These are phyloP conservation scores for Blastobotrys proliferans DNA, from an alignment of 1,139 yeast genomes.

Conservation along the genomic window DNA sequence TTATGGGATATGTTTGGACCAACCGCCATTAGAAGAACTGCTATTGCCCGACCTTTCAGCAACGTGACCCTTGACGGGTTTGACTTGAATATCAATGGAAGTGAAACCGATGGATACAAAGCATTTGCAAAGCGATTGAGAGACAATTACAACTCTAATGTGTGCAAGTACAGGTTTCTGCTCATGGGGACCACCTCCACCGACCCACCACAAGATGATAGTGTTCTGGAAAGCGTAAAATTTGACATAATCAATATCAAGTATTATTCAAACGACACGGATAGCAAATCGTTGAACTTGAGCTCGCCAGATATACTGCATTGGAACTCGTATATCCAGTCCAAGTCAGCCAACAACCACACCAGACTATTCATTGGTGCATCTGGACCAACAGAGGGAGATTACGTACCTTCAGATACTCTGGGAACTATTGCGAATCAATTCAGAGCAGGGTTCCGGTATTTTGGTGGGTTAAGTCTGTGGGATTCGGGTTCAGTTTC, in stretches of 20 bases:
- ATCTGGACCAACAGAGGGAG: too few relatives aligned
- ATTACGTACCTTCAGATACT: too few relatives aligned
- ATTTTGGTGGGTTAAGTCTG: too few relatives aligned
- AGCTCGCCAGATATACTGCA: neutral
- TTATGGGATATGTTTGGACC: constrained; percentile 87
- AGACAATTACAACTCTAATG: too few relatives aligned
- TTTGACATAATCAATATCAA: constrained; percentile 1
- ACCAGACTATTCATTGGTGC: constrained; percentile 1
- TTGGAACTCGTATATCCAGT: neutral
- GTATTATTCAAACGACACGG: neutral
- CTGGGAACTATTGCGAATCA: too few relatives aligned
- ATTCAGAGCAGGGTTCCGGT: too few relatives aligned
- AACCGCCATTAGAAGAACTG: too few relatives aligned
- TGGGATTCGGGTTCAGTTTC: too few relatives aligned
- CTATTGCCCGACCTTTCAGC: constrained; percentile 66
- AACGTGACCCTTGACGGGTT: constrained; percentile 62
- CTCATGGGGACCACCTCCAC: constrained; percentile 2
- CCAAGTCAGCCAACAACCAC: neutral
- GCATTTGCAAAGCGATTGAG: constrained; percentile 48
- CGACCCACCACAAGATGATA: neutral
- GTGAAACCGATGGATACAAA: constrained; percentile 46
- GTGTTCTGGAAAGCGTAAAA: neutral
- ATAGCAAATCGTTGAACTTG: too few relatives aligned
- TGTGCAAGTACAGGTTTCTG: neutral
- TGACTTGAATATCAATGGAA: constrained; percentile 65